Conservation (phyloP, 148 eudicot species). For the Cornus controversa region DNA sequence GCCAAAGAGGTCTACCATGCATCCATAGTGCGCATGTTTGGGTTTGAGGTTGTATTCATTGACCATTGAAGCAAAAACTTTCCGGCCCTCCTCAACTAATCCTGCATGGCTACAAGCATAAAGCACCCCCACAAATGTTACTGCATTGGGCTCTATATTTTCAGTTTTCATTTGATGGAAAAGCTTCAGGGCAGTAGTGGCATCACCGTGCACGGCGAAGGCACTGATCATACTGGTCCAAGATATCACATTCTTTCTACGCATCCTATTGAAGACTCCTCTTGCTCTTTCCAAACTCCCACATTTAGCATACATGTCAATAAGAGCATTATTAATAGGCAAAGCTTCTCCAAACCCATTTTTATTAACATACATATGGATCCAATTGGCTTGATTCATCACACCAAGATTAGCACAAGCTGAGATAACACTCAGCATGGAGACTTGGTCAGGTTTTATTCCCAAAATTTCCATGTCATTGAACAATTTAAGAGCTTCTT, state of each 20-base stretch:
- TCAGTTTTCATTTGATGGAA: conserved; percentile 40
- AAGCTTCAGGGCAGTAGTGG: conserved; percentile 30
- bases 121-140: conserved; percentile 53
- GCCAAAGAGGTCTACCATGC: conserved; percentile 60
- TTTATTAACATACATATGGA: conserved; percentile 31
- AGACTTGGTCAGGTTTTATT: conserved; percentile 46
- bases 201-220: conserved; percentile 46
- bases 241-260: conserved; percentile 39
- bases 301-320: conserved; percentile 64
- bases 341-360: conserved; percentile 40
- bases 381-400: conserved; percentile 34
- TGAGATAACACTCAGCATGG: conserved; percentile 52
- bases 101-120: conserved; percentile 68
- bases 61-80: conserved; percentile 39
- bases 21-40: conserved; percentile 47
- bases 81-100: conserved; percentile 43
- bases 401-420: conserved; percentile 55
- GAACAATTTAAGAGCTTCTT: conserved; percentile 47
- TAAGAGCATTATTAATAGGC: conserved; percentile 48
- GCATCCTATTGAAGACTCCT: conserved; percentile 34
- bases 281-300: conserved; percentile 45
- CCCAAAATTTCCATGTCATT: conserved; percentile 34
- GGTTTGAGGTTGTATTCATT: conserved; percentile 41
- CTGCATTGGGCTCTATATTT: conserved; percentile 42
- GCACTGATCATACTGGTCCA: conserved; percentile 55